Evolutionary conservation across 2,329 filamentous ascomycete genomes (phyloP).

Genomic region (Akanthomyces lecanii): DNA sequence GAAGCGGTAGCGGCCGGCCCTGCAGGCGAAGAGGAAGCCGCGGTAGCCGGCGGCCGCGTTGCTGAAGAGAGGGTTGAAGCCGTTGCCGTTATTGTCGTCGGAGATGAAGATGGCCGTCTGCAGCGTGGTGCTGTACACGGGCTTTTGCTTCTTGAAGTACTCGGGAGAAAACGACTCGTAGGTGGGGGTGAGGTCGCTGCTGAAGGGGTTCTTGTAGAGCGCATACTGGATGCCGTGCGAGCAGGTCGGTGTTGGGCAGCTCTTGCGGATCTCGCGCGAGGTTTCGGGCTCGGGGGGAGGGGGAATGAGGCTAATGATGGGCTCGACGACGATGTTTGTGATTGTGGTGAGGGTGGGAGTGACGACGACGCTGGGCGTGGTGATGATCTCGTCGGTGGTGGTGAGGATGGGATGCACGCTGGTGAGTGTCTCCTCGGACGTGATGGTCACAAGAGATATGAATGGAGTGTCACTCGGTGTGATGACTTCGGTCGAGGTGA

Average conservation of each 20-base stretch:
- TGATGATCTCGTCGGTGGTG: background rate
- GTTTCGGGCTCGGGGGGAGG: background rate
- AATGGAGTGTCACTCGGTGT: too few species aligned
- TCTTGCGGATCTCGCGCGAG: background rate
- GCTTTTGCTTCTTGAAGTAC: conserved; percentile 5
- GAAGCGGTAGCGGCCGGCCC: conserved; percentile 16
- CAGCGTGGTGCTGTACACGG: conserved; percentile 4
- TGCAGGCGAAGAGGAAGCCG: conserved; percentile 17
- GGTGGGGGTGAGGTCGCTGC: background rate
- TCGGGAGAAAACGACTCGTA: conserved; percentile 8
- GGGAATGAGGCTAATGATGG: background rate
- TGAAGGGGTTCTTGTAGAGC: conserved; percentile 11
- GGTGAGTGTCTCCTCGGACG: background rate
- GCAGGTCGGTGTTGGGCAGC: conserved; percentile 15
- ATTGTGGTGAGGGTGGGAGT: background rate
- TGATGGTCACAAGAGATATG: too few species aligned
- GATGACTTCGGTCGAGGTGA: too few species aligned
- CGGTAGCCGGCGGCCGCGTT: conserved; percentile 17
- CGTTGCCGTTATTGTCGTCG: background rate
- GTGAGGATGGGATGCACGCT: background rate
- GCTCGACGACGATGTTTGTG: background rate
- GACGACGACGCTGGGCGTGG: background rate
- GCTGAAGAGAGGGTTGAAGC: conserved; percentile 10
- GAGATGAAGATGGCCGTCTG: conserved; percentile 14
- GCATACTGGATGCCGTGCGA: conserved; percentile 2